Evolutionary conservation across 2,329 filamentous ascomycete genomes (phyloP).

Genomic region (Clonostachys chloroleuca): DNA sequence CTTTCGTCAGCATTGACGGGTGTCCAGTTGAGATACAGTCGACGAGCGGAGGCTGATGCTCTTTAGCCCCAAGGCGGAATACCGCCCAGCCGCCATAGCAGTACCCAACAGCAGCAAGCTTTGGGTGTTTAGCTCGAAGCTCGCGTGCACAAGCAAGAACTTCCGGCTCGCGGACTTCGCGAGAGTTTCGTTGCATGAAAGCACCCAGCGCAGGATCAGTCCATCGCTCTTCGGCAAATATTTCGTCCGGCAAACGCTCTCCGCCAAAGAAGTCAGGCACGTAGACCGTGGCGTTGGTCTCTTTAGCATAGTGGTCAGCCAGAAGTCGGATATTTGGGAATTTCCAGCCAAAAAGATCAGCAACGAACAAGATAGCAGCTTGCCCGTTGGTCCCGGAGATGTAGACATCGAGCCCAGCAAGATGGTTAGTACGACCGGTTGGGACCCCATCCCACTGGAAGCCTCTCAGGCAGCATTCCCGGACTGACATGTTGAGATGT

Average conservation of each 20-base stretch:
- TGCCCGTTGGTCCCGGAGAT: conserved; percentile 24
- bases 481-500: neutral
- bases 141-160: conserved; percentile 28
- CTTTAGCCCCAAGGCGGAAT: conserved; percentile 34
- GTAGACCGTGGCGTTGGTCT: conserved; percentile 39
- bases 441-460: conserved; percentile 35
- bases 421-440: conserved; percentile 19
- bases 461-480: conserved; percentile 23
- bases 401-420: conserved; percentile 26
- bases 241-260: conserved; percentile 20
- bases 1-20: conserved; percentile 32
- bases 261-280: conserved; percentile 28
- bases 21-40: conserved; percentile 40
- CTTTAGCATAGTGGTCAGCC: conserved; percentile 38
- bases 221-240: conserved; percentile 16
- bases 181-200: conserved; percentile 28
- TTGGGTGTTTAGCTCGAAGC: conserved; percentile 23
- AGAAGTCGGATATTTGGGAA: conserved; percentile 37
- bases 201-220: conserved; percentile 27
- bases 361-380: conserved; percentile 26
- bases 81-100: conserved; percentile 49
- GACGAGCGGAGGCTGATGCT: conserved; percentile 27
- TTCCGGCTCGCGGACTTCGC: conserved; percentile 29
- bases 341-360: conserved; percentile 36
- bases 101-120: conserved; percentile 38